Conservation (phyloP, 2,329 filamentous ascomycete genomes). For the Achaetomium macrosporum region DNA sequence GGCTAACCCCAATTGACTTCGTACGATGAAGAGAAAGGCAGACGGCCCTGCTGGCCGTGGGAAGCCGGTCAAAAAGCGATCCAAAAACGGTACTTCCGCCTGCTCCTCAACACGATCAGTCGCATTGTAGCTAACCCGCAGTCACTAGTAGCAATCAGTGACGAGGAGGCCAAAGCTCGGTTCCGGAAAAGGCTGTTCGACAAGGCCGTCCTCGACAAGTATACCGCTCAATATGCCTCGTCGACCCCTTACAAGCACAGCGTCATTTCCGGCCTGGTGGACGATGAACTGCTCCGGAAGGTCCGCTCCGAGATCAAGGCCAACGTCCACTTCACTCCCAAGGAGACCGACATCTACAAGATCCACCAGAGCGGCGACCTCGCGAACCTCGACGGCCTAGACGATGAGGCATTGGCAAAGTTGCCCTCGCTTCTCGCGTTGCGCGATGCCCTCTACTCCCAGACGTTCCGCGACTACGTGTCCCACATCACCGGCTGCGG, state of each 20-base stretch:
- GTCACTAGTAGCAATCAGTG: constrained; percentile 41
- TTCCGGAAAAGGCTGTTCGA: constrained; percentile 65
- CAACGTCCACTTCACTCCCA: constrained; percentile 92
- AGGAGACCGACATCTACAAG: constrained; percentile 99
- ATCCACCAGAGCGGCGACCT: constrained; percentile 98
- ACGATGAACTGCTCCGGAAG: constrained; percentile 72
- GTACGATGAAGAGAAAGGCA: constrained; percentile 56
- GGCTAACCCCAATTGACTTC: constrained; percentile 21
- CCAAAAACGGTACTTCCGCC: constrained; percentile 38
- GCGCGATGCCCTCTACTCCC: constrained; percentile 92
- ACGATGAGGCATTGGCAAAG: constrained; percentile 76
- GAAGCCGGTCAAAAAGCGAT: constrained; percentile 47
- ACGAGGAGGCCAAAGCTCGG: constrained; percentile 47
- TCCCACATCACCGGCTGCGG: constrained; percentile 81
- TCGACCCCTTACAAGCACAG: constrained; percentile 82
- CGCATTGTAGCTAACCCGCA: constrained; percentile 10
- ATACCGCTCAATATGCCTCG: constrained; percentile 56
- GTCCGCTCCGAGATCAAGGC: constrained; percentile 85
- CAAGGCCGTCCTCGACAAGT: constrained; percentile 48
- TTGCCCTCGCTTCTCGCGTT: constrained; percentile 84
- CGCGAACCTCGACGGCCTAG: constrained; percentile 90
- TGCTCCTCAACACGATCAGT: background rate
- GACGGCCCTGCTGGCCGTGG: constrained; percentile 39
- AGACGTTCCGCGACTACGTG: constrained; percentile 82
- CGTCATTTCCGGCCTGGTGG: constrained; percentile 76